Conservation (phyloP, 768 basidiomycete species). For the Filobasidium wieringae region DNA sequence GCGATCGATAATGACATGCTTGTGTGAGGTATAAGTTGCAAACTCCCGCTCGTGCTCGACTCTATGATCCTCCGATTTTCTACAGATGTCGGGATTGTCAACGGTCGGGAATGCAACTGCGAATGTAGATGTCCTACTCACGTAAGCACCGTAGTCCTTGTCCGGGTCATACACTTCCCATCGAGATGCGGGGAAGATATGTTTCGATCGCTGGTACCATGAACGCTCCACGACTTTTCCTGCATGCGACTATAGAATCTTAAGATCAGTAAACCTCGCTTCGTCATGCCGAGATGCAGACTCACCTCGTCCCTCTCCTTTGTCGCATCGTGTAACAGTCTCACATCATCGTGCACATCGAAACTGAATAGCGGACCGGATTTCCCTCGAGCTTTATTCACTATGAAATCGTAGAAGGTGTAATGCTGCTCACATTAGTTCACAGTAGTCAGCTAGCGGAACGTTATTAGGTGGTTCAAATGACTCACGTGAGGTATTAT, state of each 20-base stretch:
- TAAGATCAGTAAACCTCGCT: not conserved
- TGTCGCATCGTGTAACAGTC: slow-evolving; percentile 83
- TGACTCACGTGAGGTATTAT: slow-evolving; percentile 82
- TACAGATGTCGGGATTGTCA: too few species aligned
- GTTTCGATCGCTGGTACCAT: slow-evolving; percentile 92
- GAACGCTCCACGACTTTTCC: slow-evolving; percentile 95
- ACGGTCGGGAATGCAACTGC: not conserved
- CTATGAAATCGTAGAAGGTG: slow-evolving; percentile 95
- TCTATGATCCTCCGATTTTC: too few species aligned
- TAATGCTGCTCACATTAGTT: too few species aligned
- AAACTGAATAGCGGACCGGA: slow-evolving; percentile 97
- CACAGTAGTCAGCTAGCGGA: not conserved
- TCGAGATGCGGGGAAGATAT: slow-evolving; percentile 90
- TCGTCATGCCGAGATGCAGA: not conserved
- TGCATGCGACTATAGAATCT: slow-evolving; percentile 52
- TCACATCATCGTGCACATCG: slow-evolving; percentile 97
- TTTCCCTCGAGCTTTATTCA: slow-evolving; percentile 97
- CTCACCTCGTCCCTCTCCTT: slow-evolving; percentile 89
- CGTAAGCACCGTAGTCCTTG: slow-evolving; percentile 86
- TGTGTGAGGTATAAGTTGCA: too few species aligned
- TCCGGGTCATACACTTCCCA: slow-evolving; percentile 98
- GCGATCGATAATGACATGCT: too few species aligned
- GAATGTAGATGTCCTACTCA: slow-evolving; percentile 42
- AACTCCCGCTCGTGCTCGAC: too few species aligned
- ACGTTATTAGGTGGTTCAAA: too few species aligned